A percentile compares a stretch with the other conserved stretches of the same genome.
Evolutionary conservation across 768 basidiomycete species (phyloP).

Genomic region (Podaxis rugospora): DNA sequence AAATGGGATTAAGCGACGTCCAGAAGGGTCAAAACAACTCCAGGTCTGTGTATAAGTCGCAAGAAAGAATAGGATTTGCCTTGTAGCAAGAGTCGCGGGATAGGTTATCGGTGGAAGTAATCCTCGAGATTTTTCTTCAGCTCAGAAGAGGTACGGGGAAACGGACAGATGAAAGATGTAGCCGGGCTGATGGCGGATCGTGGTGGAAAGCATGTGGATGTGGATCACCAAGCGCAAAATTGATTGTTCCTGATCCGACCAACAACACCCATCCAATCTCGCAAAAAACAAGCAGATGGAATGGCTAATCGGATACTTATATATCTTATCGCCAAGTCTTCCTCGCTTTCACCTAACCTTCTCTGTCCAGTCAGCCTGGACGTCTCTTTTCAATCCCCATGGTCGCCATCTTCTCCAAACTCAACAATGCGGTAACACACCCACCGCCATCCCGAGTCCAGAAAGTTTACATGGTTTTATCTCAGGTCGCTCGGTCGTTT

Average conservation of each 20-base stretch:
- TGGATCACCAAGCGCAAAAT: background rate
- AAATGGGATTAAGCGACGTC: background rate
- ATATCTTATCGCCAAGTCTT: background rate
- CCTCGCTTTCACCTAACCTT: background rate
- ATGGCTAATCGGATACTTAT: background rate
- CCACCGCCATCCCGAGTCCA: background rate
- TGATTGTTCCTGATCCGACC: background rate
- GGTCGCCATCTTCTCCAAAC: slow-evolving; percentile 18
- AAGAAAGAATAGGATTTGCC: no score
- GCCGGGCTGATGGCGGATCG: background rate
- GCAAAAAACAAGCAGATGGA: background rate
- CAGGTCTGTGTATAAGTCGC: no score
- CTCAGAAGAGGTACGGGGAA: background rate
- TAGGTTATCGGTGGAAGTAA: background rate
- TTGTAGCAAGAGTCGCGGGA: background rate
- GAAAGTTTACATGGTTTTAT: slow-evolving; percentile 4
- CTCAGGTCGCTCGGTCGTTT: slow-evolving; percentile 41
- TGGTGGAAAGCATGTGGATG: background rate
- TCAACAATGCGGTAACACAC: slow-evolving; percentile 26
- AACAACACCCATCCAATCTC: background rate
- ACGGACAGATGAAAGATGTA: background rate
- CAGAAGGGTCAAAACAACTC: no score
- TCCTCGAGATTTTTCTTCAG: background rate
- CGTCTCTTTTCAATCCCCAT: slow-evolving; percentile 8
- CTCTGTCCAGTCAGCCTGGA: background rate